phyloP scores from a whole-genome alignment of 1,139 yeast species.

The Suhomyces ambrosiae region DNA sequence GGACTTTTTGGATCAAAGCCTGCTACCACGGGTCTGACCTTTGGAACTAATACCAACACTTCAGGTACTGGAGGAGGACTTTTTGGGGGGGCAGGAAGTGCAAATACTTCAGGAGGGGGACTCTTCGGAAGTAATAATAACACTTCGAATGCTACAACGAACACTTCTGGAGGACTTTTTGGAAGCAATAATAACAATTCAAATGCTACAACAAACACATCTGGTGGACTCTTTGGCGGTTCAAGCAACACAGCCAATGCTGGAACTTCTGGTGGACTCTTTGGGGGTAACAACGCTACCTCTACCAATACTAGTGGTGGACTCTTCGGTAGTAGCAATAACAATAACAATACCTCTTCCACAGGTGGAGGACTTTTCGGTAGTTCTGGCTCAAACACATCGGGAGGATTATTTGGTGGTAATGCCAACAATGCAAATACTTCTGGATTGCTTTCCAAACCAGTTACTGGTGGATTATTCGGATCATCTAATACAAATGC shows the following conservation, averaged over 20 bases:
- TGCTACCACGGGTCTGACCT: constrained; percentile 13
- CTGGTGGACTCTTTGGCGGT: constrained; percentile 33
- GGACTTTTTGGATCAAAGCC: constrained; percentile 13
- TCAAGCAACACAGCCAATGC: constrained; percentile 10
- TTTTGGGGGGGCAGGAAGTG: constrained; percentile 19
- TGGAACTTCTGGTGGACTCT: constrained; percentile 15
- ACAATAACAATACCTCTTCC: constrained; percentile 11
- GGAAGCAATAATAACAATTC: constrained; percentile 6
- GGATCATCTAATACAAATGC: constrained; percentile 13
- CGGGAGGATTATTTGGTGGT: constrained; percentile 27
- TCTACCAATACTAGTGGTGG: constrained; percentile 19
- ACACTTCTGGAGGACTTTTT: constrained; percentile 18
- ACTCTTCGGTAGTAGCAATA: constrained; percentile 20
- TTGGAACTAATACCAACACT: constrained; percentile 13
- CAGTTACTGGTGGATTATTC: constrained; percentile 27
- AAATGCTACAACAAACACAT: constrained; percentile 5
- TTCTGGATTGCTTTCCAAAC: constrained; percentile 3
- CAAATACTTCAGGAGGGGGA: too few relatives aligned
- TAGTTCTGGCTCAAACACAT: constrained; percentile 6
- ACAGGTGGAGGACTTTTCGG: constrained; percentile 15
- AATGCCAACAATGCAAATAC: constrained; percentile 15
- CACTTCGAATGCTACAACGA: constrained; percentile 5
- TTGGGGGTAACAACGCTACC: constrained; percentile 13
- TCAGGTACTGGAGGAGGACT: constrained; percentile 14
- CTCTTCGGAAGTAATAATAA: constrained; percentile 11